These are phyloP conservation scores for Blastosporella zonata DNA, from an alignment of 1,284 basidiomycete genomes.

Conservation along the genomic window DNA sequence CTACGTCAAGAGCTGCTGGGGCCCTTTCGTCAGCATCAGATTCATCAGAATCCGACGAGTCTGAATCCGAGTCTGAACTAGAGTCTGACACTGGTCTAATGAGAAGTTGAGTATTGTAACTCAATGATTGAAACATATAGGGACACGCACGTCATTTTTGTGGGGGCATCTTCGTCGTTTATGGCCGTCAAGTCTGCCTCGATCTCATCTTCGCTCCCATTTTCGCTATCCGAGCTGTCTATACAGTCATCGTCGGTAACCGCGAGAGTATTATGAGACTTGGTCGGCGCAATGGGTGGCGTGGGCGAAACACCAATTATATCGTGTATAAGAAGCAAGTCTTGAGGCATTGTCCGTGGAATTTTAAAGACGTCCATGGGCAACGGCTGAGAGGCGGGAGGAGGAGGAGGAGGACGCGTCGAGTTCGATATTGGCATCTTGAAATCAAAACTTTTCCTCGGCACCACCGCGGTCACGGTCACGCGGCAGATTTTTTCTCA, in stretches of 20 bases:
- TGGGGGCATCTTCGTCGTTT: conserved; percentile 31
- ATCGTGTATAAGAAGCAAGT: conserved; percentile 68
- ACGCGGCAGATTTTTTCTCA: conserved; percentile 13
- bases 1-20: conserved; percentile 29
- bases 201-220: conserved; percentile 64
- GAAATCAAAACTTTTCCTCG: conserved; percentile 11
- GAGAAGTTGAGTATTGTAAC: conserved; percentile 3
- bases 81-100: conserved; percentile 21
- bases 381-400: no score
- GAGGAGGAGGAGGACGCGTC: conserved; percentile 13
- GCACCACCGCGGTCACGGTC: conserved; percentile 14
- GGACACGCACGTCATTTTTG: conserved; percentile 21
- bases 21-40: conserved; percentile 24
- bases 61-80: conserved; percentile 41
- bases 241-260: conserved; percentile 42
- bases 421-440: no score
- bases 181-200: conserved; percentile 51
- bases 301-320: conserved; percentile 42
- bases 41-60: conserved; percentile 41
- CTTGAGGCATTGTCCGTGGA: conserved; percentile 63
- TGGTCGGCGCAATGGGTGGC: conserved; percentile 18
- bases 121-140: background rate
- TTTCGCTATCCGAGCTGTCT: conserved; percentile 49
- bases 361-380: conserved; percentile 50
- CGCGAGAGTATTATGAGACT: conserved; percentile 8